These are phyloP conservation scores for Kluyveromyces aestuarii DNA, from an alignment of 805 yeast genomes.

Conservation along the genomic window DNA sequence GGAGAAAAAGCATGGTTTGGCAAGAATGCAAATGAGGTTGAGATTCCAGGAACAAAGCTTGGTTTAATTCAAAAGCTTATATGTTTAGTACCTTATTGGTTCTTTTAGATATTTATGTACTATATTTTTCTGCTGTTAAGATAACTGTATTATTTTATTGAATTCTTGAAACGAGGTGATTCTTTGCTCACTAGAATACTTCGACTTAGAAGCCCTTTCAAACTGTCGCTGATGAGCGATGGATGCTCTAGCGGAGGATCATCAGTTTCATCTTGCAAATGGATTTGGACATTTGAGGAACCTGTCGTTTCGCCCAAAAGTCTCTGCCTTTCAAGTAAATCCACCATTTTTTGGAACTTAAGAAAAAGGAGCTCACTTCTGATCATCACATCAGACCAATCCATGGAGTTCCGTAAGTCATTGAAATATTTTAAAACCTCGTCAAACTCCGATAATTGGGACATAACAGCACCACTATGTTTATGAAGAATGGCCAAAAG, in stretches of 20 bases:
- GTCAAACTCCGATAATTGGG: slow-evolving; percentile 71
- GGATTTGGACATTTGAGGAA: slow-evolving; percentile 1
- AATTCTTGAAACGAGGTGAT: slow-evolving; percentile 18
- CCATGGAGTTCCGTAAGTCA: slow-evolving; percentile 70
- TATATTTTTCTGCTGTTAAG: background rate
- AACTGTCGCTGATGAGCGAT: slow-evolving; percentile 16
- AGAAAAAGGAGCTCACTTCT: slow-evolving; percentile 78
- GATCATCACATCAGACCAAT: slow-evolving; percentile 67
- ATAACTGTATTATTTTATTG: slow-evolving; percentile 12
- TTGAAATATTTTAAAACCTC: slow-evolving; percentile 90
- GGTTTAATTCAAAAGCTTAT: slow-evolving; percentile 10
- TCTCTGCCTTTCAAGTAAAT: slow-evolving; percentile 56
- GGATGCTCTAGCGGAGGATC: slow-evolving; percentile 2
- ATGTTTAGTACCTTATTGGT: background rate
- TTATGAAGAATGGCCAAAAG: slow-evolving; percentile 86
- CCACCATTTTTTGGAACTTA: slow-evolving; percentile 71
- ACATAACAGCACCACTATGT: slow-evolving; percentile 67
- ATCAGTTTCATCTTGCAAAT: slow-evolving; percentile 2
- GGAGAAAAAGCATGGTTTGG: slow-evolving; percentile 32
- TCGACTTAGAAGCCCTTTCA: slow-evolving; percentile 52
- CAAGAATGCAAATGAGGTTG: slow-evolving; percentile 35
- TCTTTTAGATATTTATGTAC: background rate
- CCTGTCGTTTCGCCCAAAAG: slow-evolving; percentile 6
- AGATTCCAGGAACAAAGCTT: slow-evolving; percentile 31
- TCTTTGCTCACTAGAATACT: slow-evolving; percentile 61